Conservation (phyloP, 176 grass and related monocot genomes). For the Oryza longistaminata region DNA sequence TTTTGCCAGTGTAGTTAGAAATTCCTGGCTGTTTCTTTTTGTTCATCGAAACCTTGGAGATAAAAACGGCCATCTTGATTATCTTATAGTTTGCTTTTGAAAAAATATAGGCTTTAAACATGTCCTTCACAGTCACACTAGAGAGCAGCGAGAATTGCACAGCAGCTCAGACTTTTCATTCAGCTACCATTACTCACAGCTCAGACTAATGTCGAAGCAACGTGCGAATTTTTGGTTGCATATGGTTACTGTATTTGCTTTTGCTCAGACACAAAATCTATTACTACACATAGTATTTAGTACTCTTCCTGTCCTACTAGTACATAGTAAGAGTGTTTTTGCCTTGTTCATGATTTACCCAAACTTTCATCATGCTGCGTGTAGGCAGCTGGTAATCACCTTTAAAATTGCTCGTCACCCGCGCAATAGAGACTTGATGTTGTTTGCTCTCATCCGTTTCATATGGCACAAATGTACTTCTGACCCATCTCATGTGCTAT, state of each 20-base stretch:
- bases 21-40: neutral
- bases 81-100: neutral
- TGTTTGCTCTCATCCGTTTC: constrained; percentile 1
- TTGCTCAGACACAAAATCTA: neutral
- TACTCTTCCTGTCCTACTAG: too few species aligned
- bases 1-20: neutral
- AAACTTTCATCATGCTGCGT: neutral
- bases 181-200: neutral
- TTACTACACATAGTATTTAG: too few species aligned
- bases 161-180: neutral
- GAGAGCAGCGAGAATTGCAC: neutral
- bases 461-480: neutral
- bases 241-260: neutral
- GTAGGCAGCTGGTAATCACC: neutral
- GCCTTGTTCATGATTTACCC: neutral
- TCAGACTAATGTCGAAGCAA: neutral
- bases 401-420: constrained; percentile 1
- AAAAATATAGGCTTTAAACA: neutral
- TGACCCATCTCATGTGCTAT: neutral
- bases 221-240: neutral
- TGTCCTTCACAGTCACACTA: neutral
- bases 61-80: neutral
- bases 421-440: neutral
- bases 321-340: too few species aligned
- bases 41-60: neutral